phyloP scores from a whole-genome alignment of 2,329 filamentous ascomycete genomes.

The Aaosphaeria pasadenensis region DNA sequence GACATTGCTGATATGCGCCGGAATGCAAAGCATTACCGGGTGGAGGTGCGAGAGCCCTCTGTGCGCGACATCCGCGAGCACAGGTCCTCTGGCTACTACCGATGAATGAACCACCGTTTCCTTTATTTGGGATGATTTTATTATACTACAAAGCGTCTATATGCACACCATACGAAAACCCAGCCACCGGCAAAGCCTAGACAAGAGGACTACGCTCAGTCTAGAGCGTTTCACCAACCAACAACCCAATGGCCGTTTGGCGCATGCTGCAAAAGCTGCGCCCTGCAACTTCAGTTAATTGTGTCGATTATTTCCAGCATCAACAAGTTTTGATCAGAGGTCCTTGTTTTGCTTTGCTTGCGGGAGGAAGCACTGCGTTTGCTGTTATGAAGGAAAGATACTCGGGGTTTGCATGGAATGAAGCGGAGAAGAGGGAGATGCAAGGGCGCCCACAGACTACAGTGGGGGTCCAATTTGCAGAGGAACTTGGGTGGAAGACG shows the following conservation, averaged over 20 bases:
- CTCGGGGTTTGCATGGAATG: slow-evolving; percentile 7
- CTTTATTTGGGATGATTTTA: slow-evolving; percentile 8
- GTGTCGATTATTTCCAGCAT: slow-evolving; percentile 13
- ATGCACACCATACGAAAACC: slow-evolving; percentile 1
- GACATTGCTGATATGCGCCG: slow-evolving; percentile 35
- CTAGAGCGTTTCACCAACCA: not conserved
- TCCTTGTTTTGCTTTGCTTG: slow-evolving; percentile 22
- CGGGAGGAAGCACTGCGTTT: slow-evolving; percentile 21
- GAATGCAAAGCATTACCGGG: slow-evolving; percentile 36
- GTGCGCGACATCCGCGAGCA: slow-evolving; percentile 33
- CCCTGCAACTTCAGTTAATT: slow-evolving; percentile 5
- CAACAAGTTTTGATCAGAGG: slow-evolving; percentile 17
- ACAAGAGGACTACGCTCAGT: slow-evolving; percentile 3
- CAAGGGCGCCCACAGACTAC: no score
- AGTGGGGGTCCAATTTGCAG: no score
- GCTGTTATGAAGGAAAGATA: slow-evolving; percentile 11
- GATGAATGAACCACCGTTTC: slow-evolving; percentile 20
- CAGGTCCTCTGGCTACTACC: slow-evolving; percentile 38
- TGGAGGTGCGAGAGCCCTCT: slow-evolving; percentile 42
- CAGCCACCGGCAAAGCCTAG: slow-evolving; percentile 1
- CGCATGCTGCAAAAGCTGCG: slow-evolving; percentile 22
- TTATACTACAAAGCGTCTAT: not conserved
- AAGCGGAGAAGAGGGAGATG: not conserved
- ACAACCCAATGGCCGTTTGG: slow-evolving; percentile 7
- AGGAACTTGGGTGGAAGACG: no score